Evolutionary conservation across 176 grass and related monocot species (phyloP), one percentile per base, ranked within the genome.

Genomic region (Ampelocalamus luodianensis): DNA sequence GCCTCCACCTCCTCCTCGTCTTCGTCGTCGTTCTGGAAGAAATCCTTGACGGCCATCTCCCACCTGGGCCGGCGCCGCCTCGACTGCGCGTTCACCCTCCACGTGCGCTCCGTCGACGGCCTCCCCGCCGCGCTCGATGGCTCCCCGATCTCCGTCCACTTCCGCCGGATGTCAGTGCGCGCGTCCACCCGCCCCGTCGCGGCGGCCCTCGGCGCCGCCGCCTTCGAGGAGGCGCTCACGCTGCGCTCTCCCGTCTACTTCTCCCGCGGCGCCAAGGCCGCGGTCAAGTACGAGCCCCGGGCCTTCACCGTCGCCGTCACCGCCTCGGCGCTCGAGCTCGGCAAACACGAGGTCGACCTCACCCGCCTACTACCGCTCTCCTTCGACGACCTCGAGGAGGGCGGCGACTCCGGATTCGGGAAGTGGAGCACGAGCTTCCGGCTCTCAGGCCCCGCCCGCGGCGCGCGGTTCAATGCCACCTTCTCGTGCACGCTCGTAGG

Each of bases 361-460:
- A 94, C 91, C 39, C 83, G 93, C 11, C 32, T 99, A 34, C 93
- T 99, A 23, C 96, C 96, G 37, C 14, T 93, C 24, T 90, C 88
- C 32, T 68, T 92, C 34, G 86, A 87, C 20, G 96, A 99, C 29
- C 93, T 99, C 22, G 93, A 99, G 78, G 93, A 89, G 20, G 90
- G 90, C 34, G 95, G 88, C 2, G 93, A 88, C 37, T 87, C 89
- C 45, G 93, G 89, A 6, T 94, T 92, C 44, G 90, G 93, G 18
- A 94, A 93, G 74, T 99, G 96, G 96, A 99, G 75, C 84, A 96
- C 93, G 53, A 99, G 93, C 82, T 96, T 96, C 87, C 85, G 93
- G 14, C 86, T 99, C 0, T 94, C 90, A 8, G 96, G 96, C 2
- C 86, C 89, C n/a, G 91, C 96, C 18, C 93, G 88, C 55, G 91